phyloP scores from a whole-genome alignment of 345 rosid species.

The Erodium maritimum region DNA sequence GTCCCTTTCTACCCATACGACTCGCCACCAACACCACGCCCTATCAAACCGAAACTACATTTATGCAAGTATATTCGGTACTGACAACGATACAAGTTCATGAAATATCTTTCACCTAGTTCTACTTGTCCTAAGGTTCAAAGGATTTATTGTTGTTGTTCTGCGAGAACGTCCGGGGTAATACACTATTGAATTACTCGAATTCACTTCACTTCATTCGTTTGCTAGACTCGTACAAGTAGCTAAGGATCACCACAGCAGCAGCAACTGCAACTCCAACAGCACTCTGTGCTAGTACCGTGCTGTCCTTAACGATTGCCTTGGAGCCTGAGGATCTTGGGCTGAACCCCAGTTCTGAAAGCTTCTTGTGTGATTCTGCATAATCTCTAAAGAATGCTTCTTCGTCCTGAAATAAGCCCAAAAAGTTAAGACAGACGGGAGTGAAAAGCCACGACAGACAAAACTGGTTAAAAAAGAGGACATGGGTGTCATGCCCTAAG shows the following conservation, averaged over 20 bases:
- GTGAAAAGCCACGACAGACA: background rate
- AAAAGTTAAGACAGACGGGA: background rate
- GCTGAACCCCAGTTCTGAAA: slow-evolving; percentile 74
- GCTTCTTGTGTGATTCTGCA: slow-evolving; percentile 70
- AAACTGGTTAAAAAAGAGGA: too few relatives aligned
- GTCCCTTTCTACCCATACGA: too few relatives aligned
- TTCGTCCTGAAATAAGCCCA: slow-evolving; percentile 53
- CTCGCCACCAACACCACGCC: too few relatives aligned
- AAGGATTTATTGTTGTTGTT: too few relatives aligned
- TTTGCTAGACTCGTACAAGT: slow-evolving; percentile 67
- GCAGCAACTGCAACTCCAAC: slow-evolving; percentile 76
- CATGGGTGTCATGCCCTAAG: too few relatives aligned
- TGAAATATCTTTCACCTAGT: too few relatives aligned
- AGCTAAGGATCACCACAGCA: slow-evolving; percentile 69
- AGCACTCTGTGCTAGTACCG: slow-evolving; percentile 60
- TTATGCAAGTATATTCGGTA: too few relatives aligned
- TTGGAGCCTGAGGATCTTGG: slow-evolving; percentile 36
- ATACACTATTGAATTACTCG: too few relatives aligned
- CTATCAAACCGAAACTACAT: too few relatives aligned
- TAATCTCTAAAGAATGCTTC: slow-evolving; percentile 74
- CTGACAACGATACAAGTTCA: too few relatives aligned
- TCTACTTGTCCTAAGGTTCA: too few relatives aligned
- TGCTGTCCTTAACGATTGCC: slow-evolving; percentile 31
- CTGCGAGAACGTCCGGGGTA: too few relatives aligned
- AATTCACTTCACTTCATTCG: slow-evolving; percentile 51